Conservation (phyloP, 2,329 filamentous ascomycete species). For the Phaeophleospora eucalypticola region DNA sequence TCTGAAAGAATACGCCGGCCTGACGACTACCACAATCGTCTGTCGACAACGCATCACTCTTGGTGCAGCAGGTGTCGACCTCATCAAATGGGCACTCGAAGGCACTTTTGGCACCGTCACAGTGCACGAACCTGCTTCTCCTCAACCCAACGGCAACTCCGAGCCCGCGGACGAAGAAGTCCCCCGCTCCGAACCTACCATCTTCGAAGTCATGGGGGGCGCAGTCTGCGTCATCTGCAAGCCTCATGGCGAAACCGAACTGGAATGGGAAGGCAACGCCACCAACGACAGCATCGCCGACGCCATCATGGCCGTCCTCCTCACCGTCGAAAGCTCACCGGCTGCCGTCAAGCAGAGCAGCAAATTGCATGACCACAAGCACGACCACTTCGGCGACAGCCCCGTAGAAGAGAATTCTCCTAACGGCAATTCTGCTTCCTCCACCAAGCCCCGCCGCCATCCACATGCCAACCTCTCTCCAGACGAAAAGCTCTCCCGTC, state of each 20-base stretch:
- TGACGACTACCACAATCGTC: conserved; percentile 89
- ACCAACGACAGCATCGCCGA: conserved; percentile 98
- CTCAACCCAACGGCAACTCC: conserved; percentile 18
- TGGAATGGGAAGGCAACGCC: conserved; percentile 98
- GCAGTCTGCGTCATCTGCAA: conserved; percentile 65
- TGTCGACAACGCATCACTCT: conserved; percentile 89
- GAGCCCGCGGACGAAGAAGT: conserved; percentile 65
- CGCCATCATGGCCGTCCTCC: conserved; percentile 85
- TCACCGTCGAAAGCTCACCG: conserved; percentile 88
- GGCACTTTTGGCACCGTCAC: conserved; percentile 83
- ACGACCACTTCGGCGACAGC: conserved; percentile 20
- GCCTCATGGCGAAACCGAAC: conserved; percentile 69
- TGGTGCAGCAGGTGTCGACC: conserved; percentile 79
- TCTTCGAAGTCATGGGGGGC: conserved; percentile 79
- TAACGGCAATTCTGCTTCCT: conserved; percentile 3
- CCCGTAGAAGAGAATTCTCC: conserved; percentile 7
- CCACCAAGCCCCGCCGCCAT: conserved; percentile 48
- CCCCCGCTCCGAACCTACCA: conserved; percentile 45
- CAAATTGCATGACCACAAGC: conserved; percentile 44
- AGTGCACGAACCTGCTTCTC: conserved; percentile 31
- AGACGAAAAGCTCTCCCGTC: conserved; percentile 72
- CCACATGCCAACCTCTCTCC: conserved; percentile 69
- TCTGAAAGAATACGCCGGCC: conserved; percentile 89
- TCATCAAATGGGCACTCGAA: conserved; percentile 91
- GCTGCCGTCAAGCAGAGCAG: conserved; percentile 83